Evolutionary conservation across 2,329 filamentous ascomycete species (phyloP), one percentile per base, ranked within the genome.

Genomic region (Trichoderma cornu-damae): DNA sequence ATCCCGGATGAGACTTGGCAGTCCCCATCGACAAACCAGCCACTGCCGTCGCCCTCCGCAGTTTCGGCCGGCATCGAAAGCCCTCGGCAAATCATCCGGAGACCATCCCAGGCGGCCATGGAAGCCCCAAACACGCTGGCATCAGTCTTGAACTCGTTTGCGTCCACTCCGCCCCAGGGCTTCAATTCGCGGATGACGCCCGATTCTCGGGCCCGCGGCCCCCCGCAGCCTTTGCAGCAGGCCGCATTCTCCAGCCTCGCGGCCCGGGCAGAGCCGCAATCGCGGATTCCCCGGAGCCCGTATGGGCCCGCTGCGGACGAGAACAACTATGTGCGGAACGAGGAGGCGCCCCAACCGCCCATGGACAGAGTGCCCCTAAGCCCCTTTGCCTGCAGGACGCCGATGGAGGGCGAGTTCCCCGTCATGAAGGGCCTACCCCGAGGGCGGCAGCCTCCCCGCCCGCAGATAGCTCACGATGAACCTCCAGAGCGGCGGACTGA

Each of bases 371-470:
- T 59, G 3, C 60, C 63, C 6, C 30, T 51, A 20, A 72, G 70
- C 30, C 68, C 70, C 0, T 67, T 69, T 24, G 54, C 54, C 12
- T 60, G 61, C 3, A 64, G 62, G 8, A 61, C 60, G 3, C 64
- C 65, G 0, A 67, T 70, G 38, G 69, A 69, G 43, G 71, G 70
- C 0, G 65, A 69, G 7, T 73, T 73, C 18, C 70, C 71, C 2
- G 47, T 68, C 4, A 66, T 64, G 28, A 72, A 69, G 7, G 70
- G 70, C 1, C 64, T 74, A 11, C 72, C 71, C 1, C 65, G 72
- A 24, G 72, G 72, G 1, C 69, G 72, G n/a, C 64, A 60, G 7
- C 64, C 61, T 24, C 24, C 48, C 35, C 58, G 58, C 6, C 46
- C 58, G 12, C 38, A 64, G 1, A 60, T 60, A 5, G 42, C 51